Percentiles rank a stretch among this genome's conserved stretches.
These are phyloP conservation scores for Kokia cookei DNA, from an alignment of 441 rosid species.

Conservation along the genomic window DNA sequence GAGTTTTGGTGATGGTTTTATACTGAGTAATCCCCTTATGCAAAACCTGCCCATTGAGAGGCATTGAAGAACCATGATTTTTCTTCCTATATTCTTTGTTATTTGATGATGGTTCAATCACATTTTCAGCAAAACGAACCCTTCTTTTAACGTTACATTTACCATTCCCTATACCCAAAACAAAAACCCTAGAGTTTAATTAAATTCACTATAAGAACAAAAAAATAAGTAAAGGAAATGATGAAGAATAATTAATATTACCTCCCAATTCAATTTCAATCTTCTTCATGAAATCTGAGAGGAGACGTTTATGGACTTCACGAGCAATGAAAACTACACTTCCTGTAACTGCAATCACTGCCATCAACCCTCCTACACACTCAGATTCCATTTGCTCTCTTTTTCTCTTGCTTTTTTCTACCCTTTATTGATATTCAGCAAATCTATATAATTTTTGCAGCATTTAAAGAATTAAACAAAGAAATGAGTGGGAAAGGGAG, in stretches of 20 bases:
- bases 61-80: conserved; percentile 20
- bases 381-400: conserved; percentile 23
- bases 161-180: conserved; percentile 20
- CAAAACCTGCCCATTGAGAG: conserved; percentile 31
- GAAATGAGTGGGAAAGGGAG: background rate
- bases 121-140: conserved; percentile 72
- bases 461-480: conserved; percentile 7
- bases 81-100: conserved; percentile 51
- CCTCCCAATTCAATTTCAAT: conserved; percentile 53
- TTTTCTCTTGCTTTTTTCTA: background rate
- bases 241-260: background rate
- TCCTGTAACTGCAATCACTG: conserved; percentile 72
- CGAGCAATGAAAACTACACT: conserved; percentile 56
- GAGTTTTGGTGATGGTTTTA: conserved; percentile 14
- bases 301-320: conserved; percentile 63
- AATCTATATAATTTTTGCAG: background rate
- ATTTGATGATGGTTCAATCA: conserved; percentile 55
- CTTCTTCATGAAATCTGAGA: conserved; percentile 72
- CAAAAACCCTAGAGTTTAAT: background rate
- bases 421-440: background rate
- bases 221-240: background rate
- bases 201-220: background rate
- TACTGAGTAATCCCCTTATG: conserved; percentile 27
- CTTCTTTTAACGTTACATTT: conserved; percentile 38
- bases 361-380: conserved; percentile 48